phyloP scores from a whole-genome alignment of 2,329 filamentous ascomycete genomes.

The Leptodontidium sp. region DNA sequence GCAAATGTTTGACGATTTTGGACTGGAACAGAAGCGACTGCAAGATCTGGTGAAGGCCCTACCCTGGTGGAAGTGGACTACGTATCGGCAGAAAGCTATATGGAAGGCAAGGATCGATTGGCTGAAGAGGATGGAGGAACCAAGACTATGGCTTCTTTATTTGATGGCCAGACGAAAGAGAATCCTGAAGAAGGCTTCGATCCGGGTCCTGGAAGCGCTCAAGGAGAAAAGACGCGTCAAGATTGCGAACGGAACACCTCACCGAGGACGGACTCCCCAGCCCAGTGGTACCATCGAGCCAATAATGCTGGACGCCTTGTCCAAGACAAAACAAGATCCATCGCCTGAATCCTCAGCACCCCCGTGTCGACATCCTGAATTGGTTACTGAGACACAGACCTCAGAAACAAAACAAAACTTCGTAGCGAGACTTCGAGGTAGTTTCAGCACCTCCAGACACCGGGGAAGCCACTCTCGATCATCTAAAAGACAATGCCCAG shows the following conservation, averaged over 20 bases:
- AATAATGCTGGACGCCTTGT: constrained; percentile 21
- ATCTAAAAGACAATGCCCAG: constrained; percentile 26
- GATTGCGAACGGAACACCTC: constrained; percentile 17
- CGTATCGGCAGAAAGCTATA: constrained; percentile 28
- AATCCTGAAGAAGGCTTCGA: constrained; percentile 34
- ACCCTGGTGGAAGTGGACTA: constrained; percentile 34
- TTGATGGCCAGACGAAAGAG: constrained; percentile 38
- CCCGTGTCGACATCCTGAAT: neutral
- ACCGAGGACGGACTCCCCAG: constrained; percentile 18
- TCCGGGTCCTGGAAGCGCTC: constrained; percentile 29
- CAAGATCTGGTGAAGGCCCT: constrained; percentile 29
- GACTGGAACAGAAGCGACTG: constrained; percentile 33
- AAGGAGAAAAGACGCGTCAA: constrained; percentile 30
- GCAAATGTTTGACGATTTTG: constrained; percentile 38
- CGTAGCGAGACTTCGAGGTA: constrained; percentile 21
- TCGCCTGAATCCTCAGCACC: neutral
- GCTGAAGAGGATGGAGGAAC: constrained; percentile 39
- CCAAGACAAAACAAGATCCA: constrained; percentile 14
- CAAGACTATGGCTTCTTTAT: constrained; percentile 38
- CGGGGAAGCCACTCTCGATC: constrained; percentile 26
- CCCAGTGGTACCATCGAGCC: neutral
- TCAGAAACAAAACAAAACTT: constrained; percentile 21
- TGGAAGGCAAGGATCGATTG: constrained; percentile 38
- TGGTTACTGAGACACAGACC: constrained; percentile 18
- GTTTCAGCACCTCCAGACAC: constrained; percentile 24